Conservation (phyloP, 306 rosid species). For the Mucuna pruriens region DNA sequence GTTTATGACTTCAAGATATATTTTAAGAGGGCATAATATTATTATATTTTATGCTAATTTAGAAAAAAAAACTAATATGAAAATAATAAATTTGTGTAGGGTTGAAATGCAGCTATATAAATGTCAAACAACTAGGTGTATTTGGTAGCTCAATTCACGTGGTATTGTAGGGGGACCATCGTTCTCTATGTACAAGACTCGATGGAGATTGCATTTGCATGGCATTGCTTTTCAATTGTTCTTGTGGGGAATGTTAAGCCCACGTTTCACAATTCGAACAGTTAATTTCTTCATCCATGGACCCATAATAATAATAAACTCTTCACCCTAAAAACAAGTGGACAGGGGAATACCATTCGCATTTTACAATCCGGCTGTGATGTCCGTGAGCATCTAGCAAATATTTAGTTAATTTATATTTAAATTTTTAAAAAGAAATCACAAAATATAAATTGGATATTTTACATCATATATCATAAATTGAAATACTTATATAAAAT, state of each 20-base stretch:
- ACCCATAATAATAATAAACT: background rate
- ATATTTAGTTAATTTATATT: background rate
- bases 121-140: background rate
- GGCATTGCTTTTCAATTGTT: slow-evolving; percentile 3
- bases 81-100: background rate
- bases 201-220: slow-evolving; percentile 33
- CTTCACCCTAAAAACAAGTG: background rate
- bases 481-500: background rate
- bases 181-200: slow-evolving; percentile 9
- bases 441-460: background rate
- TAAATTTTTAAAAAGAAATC: background rate
- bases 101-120: background rate
- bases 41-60: background rate
- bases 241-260: slow-evolving; percentile 23
- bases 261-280: slow-evolving; percentile 36
- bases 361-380: background rate
- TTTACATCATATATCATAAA: background rate
- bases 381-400: background rate
- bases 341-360: background rate
- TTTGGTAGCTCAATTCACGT: slow-evolving; percentile 30
- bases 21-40: background rate
- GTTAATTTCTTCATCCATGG: background rate
- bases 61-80: background rate
- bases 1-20: background rate
- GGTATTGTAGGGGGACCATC: slow-evolving; percentile 39